Percentiles rank a stretch among this genome's conserved stretches.
Evolutionary conservation across 306 rosid genomes (phyloP).

Genomic region (Acacia acuminata): DNA sequence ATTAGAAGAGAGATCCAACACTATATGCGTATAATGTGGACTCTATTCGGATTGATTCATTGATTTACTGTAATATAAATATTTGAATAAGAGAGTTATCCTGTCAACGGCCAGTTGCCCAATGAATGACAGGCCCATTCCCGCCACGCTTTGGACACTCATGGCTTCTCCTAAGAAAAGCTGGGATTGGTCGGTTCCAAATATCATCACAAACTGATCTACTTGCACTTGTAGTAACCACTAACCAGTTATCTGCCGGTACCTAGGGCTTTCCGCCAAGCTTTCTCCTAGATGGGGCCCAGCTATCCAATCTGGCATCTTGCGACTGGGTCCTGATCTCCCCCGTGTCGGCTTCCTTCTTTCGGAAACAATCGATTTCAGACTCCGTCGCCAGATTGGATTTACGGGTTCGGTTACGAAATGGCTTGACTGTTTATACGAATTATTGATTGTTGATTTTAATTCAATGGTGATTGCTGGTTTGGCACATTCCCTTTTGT

Average conservation of each 20-base stretch:
- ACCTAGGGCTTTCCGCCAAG: background rate
- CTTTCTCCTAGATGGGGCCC: background rate
- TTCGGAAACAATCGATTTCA: background rate
- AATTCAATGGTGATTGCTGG: background rate
- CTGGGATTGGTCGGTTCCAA: background rate
- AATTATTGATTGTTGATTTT: background rate
- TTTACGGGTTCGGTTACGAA: background rate
- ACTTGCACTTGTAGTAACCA: background rate
- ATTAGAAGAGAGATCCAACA: too few relatives aligned
- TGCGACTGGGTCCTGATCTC: background rate
- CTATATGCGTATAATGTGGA: too few relatives aligned
- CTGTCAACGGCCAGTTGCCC: too few relatives aligned
- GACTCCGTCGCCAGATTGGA: background rate
- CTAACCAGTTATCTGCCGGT: background rate
- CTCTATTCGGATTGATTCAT: too few relatives aligned
- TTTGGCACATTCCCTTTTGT: conserved; percentile 42
- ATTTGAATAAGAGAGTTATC: background rate
- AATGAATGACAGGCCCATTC: too few relatives aligned
- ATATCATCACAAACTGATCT: background rate
- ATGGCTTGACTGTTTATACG: background rate
- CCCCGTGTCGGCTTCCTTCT: background rate
- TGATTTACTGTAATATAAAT: too few relatives aligned
- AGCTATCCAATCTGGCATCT: background rate
- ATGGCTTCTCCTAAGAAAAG: background rate
- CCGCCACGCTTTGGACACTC: too few relatives aligned